Evolutionary conservation across 768 basidiomycete genomes (phyloP), one percentile per base, ranked within the genome.

Genomic region (Fistulinella prunicolor): DNA sequence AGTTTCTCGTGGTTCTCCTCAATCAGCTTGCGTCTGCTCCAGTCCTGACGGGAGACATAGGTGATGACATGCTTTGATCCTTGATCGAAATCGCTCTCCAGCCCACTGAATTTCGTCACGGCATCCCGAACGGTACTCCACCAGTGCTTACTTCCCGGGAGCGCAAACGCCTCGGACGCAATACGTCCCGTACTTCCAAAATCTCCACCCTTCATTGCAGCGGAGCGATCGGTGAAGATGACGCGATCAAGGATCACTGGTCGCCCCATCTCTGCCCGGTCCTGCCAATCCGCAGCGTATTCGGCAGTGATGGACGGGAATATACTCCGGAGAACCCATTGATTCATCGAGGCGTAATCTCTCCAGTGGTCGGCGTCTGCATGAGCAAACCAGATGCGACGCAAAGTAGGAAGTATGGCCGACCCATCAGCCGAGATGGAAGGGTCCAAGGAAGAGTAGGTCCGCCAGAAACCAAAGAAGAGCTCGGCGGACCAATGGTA

Each of bases 401-500:
- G 80, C 0, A 85, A 79, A 2, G 86, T 74, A 1, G 89, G 87
- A 28, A 96, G 82, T 6, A 73, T 66, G 1, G 90, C 89, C 39
- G 78, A 77, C 8, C 90, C 92, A 38, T 75, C 69, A 0, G 78
- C 55, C 3, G 81, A 67, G 43, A 94, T 92, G 19, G 66, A 68
- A 1, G 80, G 78, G 63, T 94, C 91, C 10, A 95, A 72, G 2
- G 89, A 83, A 28, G 90, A 79, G 65, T 94, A 95, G 0, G 92
- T 83, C 8, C 91, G 79, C 94, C 94, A 95, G 57, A 94, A 80
- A 34, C 94, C 94, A 54, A 91, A 90, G 71, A 89, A 86, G 17
- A 94, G 79, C 62, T 97, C 94, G 4, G 94, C 93, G 26, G 86
- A 81, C 81, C 89, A 94, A 60, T 97, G 93, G 64, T 93, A 95